A percentile compares a stretch with the other conserved stretches of the same genome.
These are phyloP conservation scores for Gelatoporia subvermispora DNA, from an alignment of 768 basidiomycete species.

Conservation along the genomic window DNA sequence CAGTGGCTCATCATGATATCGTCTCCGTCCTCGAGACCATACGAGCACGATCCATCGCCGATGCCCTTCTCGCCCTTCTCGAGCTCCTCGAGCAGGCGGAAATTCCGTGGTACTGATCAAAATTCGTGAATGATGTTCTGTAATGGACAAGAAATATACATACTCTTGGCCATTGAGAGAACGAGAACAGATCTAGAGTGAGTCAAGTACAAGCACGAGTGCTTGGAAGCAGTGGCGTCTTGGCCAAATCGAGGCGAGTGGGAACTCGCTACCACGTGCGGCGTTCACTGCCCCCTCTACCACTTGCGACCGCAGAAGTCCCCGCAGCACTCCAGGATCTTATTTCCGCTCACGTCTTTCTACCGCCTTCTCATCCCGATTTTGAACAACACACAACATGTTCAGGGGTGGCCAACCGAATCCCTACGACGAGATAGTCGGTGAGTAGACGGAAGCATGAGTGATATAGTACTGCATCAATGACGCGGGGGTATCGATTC, in stretches of 20 bases:
- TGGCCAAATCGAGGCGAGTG: slow-evolving; percentile 7
- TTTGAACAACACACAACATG: slow-evolving; percentile 39
- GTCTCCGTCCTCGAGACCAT: slow-evolving; percentile 91
- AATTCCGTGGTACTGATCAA: slow-evolving; percentile 85
- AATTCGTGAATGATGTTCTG: neutral
- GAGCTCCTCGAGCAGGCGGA: slow-evolving; percentile 94
- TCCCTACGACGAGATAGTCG: slow-evolving; percentile 88
- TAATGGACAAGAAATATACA: neutral
- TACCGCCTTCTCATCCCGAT: neutral
- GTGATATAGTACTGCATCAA: slow-evolving; percentile 36
- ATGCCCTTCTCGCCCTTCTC: slow-evolving; percentile 99
- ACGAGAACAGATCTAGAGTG: neutral
- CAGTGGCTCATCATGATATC: slow-evolving; percentile 97
- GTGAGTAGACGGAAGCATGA: slow-evolving; percentile 43
- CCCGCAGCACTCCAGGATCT: slow-evolving; percentile 4
- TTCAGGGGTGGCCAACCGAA: slow-evolving; percentile 66
- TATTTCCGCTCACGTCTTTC: slow-evolving; percentile 3
- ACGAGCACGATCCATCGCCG: slow-evolving; percentile 96
- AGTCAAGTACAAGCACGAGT: neutral
- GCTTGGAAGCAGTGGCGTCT: slow-evolving; percentile 7
- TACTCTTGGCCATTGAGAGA: slow-evolving; percentile 31
- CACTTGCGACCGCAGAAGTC: slow-evolving; percentile 11
- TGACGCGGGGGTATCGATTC: neutral
- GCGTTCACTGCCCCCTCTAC: slow-evolving; percentile 2
- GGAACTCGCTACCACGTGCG: slow-evolving; percentile 7